Base-by-base conservation (phyloP, 495 filamentous ascomycete genomes). In the Hyaloscypha finlandica region DNA sequence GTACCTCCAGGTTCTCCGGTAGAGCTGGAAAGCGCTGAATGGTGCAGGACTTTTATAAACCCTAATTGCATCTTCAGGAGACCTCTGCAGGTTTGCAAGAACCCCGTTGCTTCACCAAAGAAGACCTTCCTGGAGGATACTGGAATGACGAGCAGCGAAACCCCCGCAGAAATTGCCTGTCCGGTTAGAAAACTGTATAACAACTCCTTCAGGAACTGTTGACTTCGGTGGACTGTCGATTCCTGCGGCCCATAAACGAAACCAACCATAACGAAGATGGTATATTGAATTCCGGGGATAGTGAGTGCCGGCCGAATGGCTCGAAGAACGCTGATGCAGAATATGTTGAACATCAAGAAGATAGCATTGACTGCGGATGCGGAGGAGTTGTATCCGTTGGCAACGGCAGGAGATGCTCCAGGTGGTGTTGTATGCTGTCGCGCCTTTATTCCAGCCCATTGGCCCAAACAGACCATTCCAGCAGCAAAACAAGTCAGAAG, bases 321-420 rank as follows among this genome's bases (percentile, higher is more conserved):
- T 14, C 89, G 85, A 11, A 90, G 74, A 0, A 84, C 78, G 73
- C 91, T 92, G 61, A 87, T 82, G 32, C 88, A 52, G 78, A 88
- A 95, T 39, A 92, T 89, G 69, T 89, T 86, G 70, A 86, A 84
- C 74, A 94, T 92, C 8, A 95, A 80, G 88, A 90, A 95, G 3
- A 93, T 78, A 0, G 78, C 92, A 62, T 84, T 88, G 4, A 94
- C 90, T 0, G 85, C 91, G 0, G 88, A 86, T 14, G 90, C 89
- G 6, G 90, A 90, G 9, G 90, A 88, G 70, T 93, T 94, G 76
- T 94, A 96, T 1, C 65, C 52, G 2, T 35, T n/a, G 12, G 45
- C 56, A 6, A 35, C 45, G 14, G 20, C 59, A 56, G 37, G 54
- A 0, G 75, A 55, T 9, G 66, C 68, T 9, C 64, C 61, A 0